Percentiles rank a stretch among this genome's conserved stretches.
Conservation (phyloP, 805 yeast species). For the Candida corydali region DNA sequence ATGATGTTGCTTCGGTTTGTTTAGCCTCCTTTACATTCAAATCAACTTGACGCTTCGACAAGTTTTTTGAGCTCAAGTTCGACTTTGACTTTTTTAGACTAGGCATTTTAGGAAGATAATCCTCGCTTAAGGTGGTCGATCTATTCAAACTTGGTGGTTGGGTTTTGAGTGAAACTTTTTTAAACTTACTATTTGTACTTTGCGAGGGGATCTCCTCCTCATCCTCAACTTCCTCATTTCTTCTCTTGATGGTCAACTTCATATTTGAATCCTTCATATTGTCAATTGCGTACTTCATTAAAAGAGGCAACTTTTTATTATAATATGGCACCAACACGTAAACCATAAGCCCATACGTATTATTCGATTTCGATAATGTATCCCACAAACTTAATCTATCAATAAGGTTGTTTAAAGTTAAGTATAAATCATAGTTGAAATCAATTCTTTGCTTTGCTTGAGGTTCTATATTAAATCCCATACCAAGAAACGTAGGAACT, state of each 20-base stretch:
- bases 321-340: constrained; percentile 53
- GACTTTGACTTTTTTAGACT: constrained; percentile 38
- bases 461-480: constrained; percentile 21
- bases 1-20: background rate
- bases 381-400: constrained; percentile 57
- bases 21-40: constrained; percentile 17
- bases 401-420: constrained; percentile 38
- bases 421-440: constrained; percentile 18
- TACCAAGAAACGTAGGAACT: constrained; percentile 41
- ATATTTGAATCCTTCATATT: constrained; percentile 47
- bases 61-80: constrained; percentile 32
- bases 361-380: constrained; percentile 30
- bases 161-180: constrained; percentile 7
- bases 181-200: background rate
- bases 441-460: background rate
- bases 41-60: constrained; percentile 39
- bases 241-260: constrained; percentile 15
- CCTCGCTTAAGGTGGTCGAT: constrained; percentile 16
- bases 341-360: constrained; percentile 45
- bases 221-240: constrained; percentile 3
- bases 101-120: constrained; percentile 21
- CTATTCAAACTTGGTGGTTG: constrained; percentile 10
- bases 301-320: constrained; percentile 43
- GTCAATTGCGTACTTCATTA: constrained; percentile 42
- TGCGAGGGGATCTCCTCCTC: background rate